Conservation (phyloP, 331 rosid genomes). For the Quercus lobata region DNA sequence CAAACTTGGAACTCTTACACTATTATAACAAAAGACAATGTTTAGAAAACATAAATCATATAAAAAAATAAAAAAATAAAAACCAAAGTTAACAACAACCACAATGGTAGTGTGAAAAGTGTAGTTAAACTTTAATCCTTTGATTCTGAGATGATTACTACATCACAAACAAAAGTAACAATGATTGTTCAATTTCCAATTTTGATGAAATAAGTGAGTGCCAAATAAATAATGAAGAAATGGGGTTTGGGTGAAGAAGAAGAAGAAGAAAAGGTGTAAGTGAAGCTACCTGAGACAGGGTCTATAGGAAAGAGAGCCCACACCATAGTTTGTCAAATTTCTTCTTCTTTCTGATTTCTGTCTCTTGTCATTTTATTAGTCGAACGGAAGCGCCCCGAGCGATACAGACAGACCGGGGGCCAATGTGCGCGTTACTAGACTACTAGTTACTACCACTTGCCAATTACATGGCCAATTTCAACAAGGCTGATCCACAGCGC, state of each 20-base stretch:
- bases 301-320: conserved; percentile 80
- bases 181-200: too few species aligned
- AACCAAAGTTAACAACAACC: background rate
- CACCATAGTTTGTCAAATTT: conserved; percentile 40
- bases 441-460: too few species aligned
- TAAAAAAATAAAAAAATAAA: too few species aligned
- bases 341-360: background rate
- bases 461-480: background rate
- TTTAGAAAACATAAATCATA: too few species aligned
- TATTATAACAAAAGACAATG: background rate
- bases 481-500: background rate
- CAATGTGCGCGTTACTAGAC: background rate
- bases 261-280: background rate
- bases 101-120: background rate
- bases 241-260: too few species aligned
- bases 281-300: conserved; percentile 48
- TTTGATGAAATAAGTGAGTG: too few species aligned
- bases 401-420: background rate
- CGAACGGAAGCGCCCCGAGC: background rate
- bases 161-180: too few species aligned
- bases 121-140: too few species aligned
- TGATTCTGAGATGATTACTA: too few species aligned
- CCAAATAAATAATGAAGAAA: too few species aligned
- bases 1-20: background rate
- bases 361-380: background rate